Base-by-base conservation (phyloP, 2,329 filamentous ascomycete species). In the Diplodia sapinea region DNA sequence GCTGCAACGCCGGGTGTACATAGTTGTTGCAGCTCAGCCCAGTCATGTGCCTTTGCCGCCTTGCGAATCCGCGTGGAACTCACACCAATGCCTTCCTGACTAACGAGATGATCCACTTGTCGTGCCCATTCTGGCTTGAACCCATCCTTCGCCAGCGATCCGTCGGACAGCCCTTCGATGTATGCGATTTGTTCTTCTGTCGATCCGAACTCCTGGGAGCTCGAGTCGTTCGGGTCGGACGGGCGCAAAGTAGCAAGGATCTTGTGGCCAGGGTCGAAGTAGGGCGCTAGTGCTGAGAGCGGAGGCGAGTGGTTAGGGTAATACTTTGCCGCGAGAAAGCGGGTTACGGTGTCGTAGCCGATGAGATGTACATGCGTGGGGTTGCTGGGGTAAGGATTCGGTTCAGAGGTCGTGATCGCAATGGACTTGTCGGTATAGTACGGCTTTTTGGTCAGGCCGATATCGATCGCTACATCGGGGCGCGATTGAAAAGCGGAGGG, bases 311-410 rank as follows among this genome's bases (percentile, higher is more conserved):
- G 70, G 65, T 75, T 71, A 6, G 77, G 75, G 74, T 93, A 92
- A 78, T 94, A 94, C 75, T 90, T 91, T 0, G 89, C 85, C 59
- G 91, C 82, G 65, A 91, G 86, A 64, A 94, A 87, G 23, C 91
- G 86, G 17, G 90, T 87, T 7, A 94, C 79, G 0, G 91, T 94
- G 73, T 94, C 91, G 75, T 88, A 94, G 33, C 92, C 92, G 1
- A 88, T 86, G 2, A 94, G 84, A 73, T 91, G 91, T 4, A 91
- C 80, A 72, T 93, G 90, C 65, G 68, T 74, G 0, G 81, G 79
- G 8, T 73, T 70, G 20, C 73, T 73, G 0, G 79, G 73, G 69
- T 80, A 81, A 31, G 77, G 70, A 4, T 73, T 74, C 17, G 79
- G 74, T 13, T 52, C 67, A 0, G 77, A 76, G 9, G 76, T 73